Evolutionary conservation across 192 early-diverging fungal genomes (phyloP).

Genomic region (Rhizophagus clarus): DNA sequence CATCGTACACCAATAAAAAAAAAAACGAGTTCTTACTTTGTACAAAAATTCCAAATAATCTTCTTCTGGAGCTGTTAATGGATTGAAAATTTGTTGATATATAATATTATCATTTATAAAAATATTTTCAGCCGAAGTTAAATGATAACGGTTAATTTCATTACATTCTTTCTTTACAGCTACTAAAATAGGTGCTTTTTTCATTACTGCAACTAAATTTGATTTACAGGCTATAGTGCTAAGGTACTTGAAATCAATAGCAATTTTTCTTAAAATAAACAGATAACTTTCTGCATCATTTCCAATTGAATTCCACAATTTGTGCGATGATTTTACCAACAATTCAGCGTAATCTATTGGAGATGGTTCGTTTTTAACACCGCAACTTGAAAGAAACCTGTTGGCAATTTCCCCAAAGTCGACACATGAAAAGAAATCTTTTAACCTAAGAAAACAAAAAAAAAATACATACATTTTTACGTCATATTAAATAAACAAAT

Average conservation of each 20-base stretch:
- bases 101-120: conserved; percentile 76
- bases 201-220: conserved; percentile 62
- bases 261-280: conserved; percentile 69
- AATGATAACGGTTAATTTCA: conserved; percentile 24
- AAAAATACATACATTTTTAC: conserved; percentile 16
- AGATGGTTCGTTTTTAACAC: conserved; percentile 79
- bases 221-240: conserved; percentile 24
- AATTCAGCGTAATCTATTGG: conserved; percentile 69
- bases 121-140: conserved; percentile 71
- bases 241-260: conserved; percentile 57
- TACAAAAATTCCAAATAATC: background rate
- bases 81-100: conserved; percentile 74
- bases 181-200: conserved; percentile 63
- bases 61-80: conserved; percentile 40
- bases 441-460: conserved; percentile 44
- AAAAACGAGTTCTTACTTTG: no score
- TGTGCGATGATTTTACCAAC: conserved; percentile 57
- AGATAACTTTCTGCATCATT: conserved; percentile 63
- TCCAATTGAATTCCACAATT: conserved; percentile 59
- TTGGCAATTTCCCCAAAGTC: conserved; percentile 77
- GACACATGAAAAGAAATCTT: conserved; percentile 56
- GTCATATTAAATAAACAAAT: no score
- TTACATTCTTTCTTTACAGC: conserved; percentile 53
- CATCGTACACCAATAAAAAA: no score
- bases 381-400: conserved; percentile 77